These are phyloP conservation scores for Arthrobotrys iridis DNA, from an alignment of 2,329 filamentous ascomycete species.

Conservation along the genomic window DNA sequence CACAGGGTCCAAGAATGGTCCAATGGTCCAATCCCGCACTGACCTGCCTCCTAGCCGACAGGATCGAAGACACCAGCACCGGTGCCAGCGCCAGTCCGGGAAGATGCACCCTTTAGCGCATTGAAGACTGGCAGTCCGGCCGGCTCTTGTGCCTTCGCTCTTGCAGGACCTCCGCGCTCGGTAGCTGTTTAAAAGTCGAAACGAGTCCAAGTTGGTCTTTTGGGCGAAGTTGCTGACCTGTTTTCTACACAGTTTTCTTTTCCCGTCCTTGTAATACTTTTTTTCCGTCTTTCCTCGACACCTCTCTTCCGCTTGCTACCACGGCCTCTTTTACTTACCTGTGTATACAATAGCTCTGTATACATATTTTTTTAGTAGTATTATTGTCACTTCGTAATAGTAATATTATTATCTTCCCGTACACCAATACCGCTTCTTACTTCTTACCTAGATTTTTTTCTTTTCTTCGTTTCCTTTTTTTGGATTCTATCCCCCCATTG, in stretches of 20 bases:
- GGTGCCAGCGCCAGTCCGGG: background rate
- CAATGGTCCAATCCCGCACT: constrained; percentile 12
- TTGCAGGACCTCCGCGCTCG: constrained; percentile 39
- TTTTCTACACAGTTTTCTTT: constrained; percentile 46
- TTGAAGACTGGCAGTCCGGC: constrained; percentile 1
- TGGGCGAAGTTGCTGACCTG: constrained; percentile 29
- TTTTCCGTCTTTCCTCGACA: constrained; percentile 27
- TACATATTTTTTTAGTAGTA: constrained; percentile 9
- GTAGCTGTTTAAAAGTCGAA: constrained; percentile 48
- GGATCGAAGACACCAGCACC: background rate
- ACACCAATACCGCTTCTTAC: constrained; percentile 19
- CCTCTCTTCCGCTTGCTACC: background rate
- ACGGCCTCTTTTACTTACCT: constrained; percentile 4
- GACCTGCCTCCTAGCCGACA: constrained; percentile 44
- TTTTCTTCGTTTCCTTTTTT: constrained; percentile 22
- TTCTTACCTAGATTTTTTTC: constrained; percentile 8
- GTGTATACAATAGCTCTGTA: constrained; percentile 32
- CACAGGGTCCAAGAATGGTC: background rate
- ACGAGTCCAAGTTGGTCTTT: constrained; percentile 48
- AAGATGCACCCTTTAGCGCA: constrained; percentile 33
- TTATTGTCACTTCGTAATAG: constrained; percentile 28
- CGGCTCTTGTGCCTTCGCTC: constrained; percentile 6
- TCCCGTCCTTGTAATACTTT: constrained; percentile 22
- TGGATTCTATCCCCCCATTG: background rate
- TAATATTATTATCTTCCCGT: constrained; percentile 34